Evolutionary conservation across 2,329 filamentous ascomycete species (phyloP).

Genomic region (Xylariaceae sp.): DNA sequence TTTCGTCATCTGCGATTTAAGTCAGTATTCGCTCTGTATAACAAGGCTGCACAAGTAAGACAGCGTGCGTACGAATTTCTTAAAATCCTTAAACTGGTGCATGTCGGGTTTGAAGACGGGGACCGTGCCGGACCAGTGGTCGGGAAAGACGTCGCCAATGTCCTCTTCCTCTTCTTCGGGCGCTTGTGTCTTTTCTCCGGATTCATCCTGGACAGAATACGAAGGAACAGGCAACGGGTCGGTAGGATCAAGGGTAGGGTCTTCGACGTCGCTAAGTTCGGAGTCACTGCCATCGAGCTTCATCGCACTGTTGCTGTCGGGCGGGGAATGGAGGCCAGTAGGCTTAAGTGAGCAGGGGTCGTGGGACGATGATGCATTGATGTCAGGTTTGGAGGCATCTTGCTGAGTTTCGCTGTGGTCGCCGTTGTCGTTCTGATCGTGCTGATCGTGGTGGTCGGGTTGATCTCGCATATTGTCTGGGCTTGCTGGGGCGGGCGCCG

Average conservation of each 20-base stretch:
- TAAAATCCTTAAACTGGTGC: constrained; percentile 91
- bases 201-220: constrained; percentile 10
- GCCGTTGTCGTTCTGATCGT: constrained; percentile 6
- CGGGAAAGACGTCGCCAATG: constrained; percentile 74
- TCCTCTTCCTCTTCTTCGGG: constrained; percentile 57
- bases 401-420: constrained; percentile 6
- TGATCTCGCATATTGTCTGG: constrained; percentile 17
- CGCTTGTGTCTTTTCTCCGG: constrained; percentile 18
- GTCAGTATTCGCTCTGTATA: constrained; percentile 25
- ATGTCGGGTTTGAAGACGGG: constrained; percentile 95
- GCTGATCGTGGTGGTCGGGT: constrained; percentile 21
- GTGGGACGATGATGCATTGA: constrained; percentile 6
- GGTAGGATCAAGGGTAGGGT: constrained; percentile 34
- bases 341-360: constrained; percentile 35
- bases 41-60: not conserved
- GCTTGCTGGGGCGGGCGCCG: constrained; percentile 24
- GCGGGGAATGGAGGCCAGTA: constrained; percentile 56
- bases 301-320: constrained; percentile 57
- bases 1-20: constrained; percentile 58
- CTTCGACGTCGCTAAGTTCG: constrained; percentile 62
- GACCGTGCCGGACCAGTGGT: constrained; percentile 86
- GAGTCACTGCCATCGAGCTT: constrained; percentile 58
- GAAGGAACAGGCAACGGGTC: constrained; percentile 10
- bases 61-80: constrained; percentile 65
- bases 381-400: constrained; percentile 6